Conservation (phyloP, 148 eudicot genomes). For the Rhododendron simsii region DNA sequence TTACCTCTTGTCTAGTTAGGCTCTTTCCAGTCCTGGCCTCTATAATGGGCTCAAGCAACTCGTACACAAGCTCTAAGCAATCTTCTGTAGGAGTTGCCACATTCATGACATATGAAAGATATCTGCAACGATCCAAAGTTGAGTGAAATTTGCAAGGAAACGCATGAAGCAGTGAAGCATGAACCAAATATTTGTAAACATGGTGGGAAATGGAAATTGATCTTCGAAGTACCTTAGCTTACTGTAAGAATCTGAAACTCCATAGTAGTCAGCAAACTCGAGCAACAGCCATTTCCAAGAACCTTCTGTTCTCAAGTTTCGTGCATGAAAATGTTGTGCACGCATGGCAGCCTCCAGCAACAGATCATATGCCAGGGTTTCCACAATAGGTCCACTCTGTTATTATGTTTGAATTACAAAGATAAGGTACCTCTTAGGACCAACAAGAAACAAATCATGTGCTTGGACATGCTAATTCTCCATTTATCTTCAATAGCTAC, state of each 20-base stretch:
- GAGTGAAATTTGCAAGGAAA: not conserved
- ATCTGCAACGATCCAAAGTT: slow-evolving; percentile 27
- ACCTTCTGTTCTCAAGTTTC: slow-evolving; percentile 50
- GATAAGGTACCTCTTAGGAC: not conserved
- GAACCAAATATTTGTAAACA: not conserved
- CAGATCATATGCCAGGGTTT: slow-evolving; percentile 83
- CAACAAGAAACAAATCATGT: not conserved
- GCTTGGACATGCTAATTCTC: not conserved
- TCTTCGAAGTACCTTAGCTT: slow-evolving; percentile 57
- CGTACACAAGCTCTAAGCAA: slow-evolving; percentile 73
- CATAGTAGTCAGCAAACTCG: slow-evolving; percentile 82
- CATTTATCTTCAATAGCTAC: not conserved
- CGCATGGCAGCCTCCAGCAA: slow-evolving; percentile 88
- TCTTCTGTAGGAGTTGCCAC: slow-evolving; percentile 84
- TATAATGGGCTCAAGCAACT: slow-evolving; percentile 64
- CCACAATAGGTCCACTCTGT: slow-evolving; percentile 77
- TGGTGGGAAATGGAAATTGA: not conserved
- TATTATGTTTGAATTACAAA: slow-evolving; percentile 7
- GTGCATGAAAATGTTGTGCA: slow-evolving; percentile 57
- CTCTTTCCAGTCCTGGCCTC: slow-evolving; percentile 61
- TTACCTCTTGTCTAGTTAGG: slow-evolving; percentile 80
- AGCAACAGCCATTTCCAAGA: slow-evolving; percentile 79
- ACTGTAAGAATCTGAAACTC: slow-evolving; percentile 68
- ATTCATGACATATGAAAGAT: slow-evolving; percentile 71
- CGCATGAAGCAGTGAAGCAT: not conserved